These are phyloP conservation scores for Jatropha curcas DNA, from an alignment of 345 rosid species.

Conservation along the genomic window DNA sequence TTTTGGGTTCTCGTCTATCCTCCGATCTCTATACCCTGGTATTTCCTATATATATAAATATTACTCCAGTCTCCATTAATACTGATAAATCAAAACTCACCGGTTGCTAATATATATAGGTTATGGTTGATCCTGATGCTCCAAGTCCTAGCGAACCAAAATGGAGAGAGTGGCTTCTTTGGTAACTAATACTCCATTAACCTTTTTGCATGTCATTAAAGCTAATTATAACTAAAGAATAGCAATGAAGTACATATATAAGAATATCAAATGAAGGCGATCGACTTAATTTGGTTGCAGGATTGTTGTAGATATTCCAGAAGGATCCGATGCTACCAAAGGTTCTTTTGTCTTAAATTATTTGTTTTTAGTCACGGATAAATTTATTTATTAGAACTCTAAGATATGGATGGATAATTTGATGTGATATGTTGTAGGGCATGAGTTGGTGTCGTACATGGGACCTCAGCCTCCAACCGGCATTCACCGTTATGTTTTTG, in stretches of 20 bases:
- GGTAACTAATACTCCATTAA: constrained; percentile 9
- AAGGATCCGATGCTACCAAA: constrained; percentile 36
- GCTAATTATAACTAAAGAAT: too few relatives aligned
- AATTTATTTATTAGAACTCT: too few relatives aligned
- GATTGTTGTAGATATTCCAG: constrained; percentile 47
- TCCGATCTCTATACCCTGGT: constrained; percentile 30
- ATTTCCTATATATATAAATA: too few relatives aligned
- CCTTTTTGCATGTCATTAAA: too few relatives aligned
- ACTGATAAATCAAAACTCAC: too few relatives aligned
- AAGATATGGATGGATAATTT: neutral
- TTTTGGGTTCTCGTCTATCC: constrained; percentile 18
- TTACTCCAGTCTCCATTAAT: too few relatives aligned
- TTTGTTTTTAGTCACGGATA: neutral
- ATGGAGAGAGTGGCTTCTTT: constrained; percentile 34
- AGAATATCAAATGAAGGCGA: too few relatives aligned
- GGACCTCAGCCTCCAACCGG: constrained; percentile 44
- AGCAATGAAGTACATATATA: too few relatives aligned
- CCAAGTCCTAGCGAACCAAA: constrained; percentile 41
- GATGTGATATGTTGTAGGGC: constrained; percentile 20
- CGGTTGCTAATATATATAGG: constrained; percentile 1
- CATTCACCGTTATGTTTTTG: constrained; percentile 44
- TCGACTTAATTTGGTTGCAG: too few relatives aligned
- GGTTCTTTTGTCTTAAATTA: constrained; percentile 18
- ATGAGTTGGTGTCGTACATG: constrained; percentile 39
- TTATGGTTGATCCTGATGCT: constrained; percentile 42